Conservation (phyloP, 495 filamentous ascomycete genomes). For the Aspergillus cavernicola region DNA sequence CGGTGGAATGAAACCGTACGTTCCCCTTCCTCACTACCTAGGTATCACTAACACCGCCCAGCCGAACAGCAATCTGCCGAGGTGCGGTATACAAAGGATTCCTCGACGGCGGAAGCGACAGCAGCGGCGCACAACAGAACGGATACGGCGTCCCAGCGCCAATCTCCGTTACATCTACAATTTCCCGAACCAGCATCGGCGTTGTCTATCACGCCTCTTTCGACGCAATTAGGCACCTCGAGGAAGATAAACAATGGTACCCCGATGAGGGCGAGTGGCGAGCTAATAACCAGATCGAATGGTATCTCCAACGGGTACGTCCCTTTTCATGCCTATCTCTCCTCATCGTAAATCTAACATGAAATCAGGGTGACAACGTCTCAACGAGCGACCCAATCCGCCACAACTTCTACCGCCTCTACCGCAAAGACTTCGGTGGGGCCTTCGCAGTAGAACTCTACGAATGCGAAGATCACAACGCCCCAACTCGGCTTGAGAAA, state of each 20-base stretch:
- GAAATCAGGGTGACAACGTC: slow-evolving; percentile 2
- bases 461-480: slow-evolving; percentile 1
- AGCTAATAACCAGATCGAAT: slow-evolving; percentile 6
- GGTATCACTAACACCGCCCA: neutral
- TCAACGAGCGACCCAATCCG: neutral
- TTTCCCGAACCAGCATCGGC: slow-evolving; percentile 4
- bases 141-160: neutral
- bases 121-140: neutral
- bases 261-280: neutral
- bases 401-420: slow-evolving; percentile 1
- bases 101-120: slow-evolving; percentile 2
- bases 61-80: slow-evolving; percentile 4
- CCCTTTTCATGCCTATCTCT: neutral
- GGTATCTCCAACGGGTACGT: slow-evolving; percentile 2
- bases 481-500: neutral
- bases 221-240: neutral
- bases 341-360: neutral
- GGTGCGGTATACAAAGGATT: slow-evolving; percentile 9
- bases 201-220: neutral
- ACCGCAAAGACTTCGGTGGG: slow-evolving; percentile 1
- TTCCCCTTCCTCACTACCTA: neutral
- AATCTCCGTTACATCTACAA: slow-evolving; percentile 5
- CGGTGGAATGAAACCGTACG: slow-evolving; percentile 7
- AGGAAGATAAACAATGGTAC: slow-evolving; percentile 5
- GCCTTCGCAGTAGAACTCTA: neutral